phyloP scores from a whole-genome alignment of 495 filamentous ascomycete genomes.

The Neurospora sp. region DNA sequence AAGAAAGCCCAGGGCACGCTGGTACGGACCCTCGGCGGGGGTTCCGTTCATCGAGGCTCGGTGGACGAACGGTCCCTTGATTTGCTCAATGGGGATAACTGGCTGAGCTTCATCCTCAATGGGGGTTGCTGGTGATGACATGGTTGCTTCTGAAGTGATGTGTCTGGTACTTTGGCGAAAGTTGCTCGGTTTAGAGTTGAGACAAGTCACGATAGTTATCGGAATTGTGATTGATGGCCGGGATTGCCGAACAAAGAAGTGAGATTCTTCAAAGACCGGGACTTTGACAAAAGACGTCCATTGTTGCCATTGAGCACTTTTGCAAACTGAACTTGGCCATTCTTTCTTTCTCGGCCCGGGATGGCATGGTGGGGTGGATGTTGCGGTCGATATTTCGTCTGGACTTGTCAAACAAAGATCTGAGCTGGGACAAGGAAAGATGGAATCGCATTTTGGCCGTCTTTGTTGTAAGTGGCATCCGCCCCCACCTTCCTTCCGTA shows the following conservation, averaged over 20 bases:
- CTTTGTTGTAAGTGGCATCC: neutral
- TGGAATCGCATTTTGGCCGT: neutral
- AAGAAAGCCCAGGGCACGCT: no score
- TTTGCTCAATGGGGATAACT: neutral
- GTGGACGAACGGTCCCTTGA: neutral
- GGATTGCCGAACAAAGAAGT: neutral
- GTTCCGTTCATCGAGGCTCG: neutral
- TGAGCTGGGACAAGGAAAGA: neutral
- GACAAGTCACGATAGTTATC: neutral
- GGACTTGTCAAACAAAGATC: neutral
- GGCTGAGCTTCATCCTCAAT: neutral
- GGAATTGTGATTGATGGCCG: neutral
- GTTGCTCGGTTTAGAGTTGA: neutral
- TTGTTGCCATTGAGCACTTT: neutral
- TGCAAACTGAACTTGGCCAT: neutral
- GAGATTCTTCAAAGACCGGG: no score
- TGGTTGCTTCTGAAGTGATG: neutral
- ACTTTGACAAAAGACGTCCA: neutral
- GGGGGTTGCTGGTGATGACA: neutral
- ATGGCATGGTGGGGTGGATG: neutral
- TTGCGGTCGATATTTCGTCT: neutral
- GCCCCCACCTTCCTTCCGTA: neutral
- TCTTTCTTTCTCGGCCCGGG: neutral
- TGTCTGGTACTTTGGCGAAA: neutral
- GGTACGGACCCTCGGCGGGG: neutral